Conservation (phyloP, 169 alveolate species). For the Theileria luwenshuni region DNA sequence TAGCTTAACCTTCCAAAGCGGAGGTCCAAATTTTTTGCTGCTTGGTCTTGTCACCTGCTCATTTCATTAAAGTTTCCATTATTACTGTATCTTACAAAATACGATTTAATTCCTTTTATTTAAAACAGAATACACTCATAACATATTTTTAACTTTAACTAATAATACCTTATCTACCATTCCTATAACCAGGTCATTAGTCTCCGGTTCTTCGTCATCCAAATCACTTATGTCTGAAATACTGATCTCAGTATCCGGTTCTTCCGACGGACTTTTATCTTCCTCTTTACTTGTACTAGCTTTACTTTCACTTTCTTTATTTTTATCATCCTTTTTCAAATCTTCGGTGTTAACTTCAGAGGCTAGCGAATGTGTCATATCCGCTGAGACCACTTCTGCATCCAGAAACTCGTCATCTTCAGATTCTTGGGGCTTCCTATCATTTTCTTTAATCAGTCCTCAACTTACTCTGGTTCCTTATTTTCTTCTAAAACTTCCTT, state of each 20-base stretch:
- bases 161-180: constrained; percentile 63
- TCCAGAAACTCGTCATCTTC: constrained; percentile 68
- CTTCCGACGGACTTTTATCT: constrained; percentile 2
- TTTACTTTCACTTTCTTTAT: not conserved
- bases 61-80: too few species aligned
- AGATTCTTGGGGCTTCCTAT: constrained; percentile 7
- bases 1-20: constrained; percentile 57
- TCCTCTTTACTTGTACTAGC: constrained; percentile 7
- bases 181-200: constrained; percentile 64
- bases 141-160: too few species aligned
- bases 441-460: not conserved
- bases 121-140: not conserved
- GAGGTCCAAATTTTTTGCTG: constrained; percentile 55
- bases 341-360: not conserved
- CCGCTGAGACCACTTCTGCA: constrained; percentile 62
- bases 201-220: constrained; percentile 68
- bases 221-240: constrained; percentile 61
- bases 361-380: not conserved
- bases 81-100: not conserved
- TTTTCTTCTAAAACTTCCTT: constrained; percentile 7
- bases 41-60: constrained; percentile 63
- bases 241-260: constrained; percentile 42
- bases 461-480: constrained; percentile 10
- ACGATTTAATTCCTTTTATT: not conserved
- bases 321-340: not conserved